phyloP scores from a whole-genome alignment of 306 rosid genomes.

The Dalbergia oliveri region DNA sequence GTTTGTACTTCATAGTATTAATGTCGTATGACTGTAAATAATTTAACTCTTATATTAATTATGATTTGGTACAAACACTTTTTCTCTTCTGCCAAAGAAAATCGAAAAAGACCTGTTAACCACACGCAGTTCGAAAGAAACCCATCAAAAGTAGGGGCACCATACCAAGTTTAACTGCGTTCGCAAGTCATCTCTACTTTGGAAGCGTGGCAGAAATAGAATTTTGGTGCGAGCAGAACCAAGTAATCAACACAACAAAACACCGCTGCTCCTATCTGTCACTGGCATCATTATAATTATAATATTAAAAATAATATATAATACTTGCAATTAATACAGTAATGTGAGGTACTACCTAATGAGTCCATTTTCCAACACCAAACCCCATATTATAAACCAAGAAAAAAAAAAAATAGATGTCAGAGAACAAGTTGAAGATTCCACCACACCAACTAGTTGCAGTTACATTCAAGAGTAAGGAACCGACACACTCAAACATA shows the following conservation, averaged over 20 bases:
- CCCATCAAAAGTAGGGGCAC: conserved; percentile 37
- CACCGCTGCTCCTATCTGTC: conserved; percentile 20
- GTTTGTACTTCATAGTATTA: too few species aligned
- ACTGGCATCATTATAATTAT: neutral
- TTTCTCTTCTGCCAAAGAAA: neutral
- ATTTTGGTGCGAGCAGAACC: neutral
- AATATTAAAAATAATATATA: neutral
- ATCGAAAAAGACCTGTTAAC: conserved; percentile 40
- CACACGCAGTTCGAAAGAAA: neutral
- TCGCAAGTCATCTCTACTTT: conserved; percentile 43
- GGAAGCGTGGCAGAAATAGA: neutral
- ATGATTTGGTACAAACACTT: too few species aligned
- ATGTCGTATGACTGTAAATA: too few species aligned
- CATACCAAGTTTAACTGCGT: conserved; percentile 30
- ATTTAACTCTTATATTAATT: too few species aligned
- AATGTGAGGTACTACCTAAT: conserved; percentile 49
- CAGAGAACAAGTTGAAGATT: conserved; percentile 42
- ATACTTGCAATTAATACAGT: conserved; percentile 13
- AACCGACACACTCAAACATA: conserved; percentile 55
- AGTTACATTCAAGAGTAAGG: conserved; percentile 69
- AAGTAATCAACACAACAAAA: neutral
- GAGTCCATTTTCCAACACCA: conserved; percentile 44
- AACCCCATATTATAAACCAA: conserved; percentile 29
- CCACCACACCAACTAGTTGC: conserved; percentile 60
- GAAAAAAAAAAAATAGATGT: conserved; percentile 8